A percentile compares a stretch with the other conserved stretches of the same genome.
Conservation (phyloP, 768 basidiomycete species). For the Boletus rubropictus region DNA sequence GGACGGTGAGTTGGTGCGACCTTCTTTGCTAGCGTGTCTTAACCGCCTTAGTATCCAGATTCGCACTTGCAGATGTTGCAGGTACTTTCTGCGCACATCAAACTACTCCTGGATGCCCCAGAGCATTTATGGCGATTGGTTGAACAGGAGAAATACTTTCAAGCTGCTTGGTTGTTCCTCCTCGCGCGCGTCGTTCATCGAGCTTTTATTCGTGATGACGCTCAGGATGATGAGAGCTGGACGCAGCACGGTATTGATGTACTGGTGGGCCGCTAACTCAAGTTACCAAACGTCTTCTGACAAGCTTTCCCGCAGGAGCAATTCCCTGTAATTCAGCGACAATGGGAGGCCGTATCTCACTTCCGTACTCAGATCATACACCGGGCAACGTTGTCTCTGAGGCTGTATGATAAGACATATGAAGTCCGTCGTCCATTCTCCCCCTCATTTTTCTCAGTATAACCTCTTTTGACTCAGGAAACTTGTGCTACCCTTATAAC, state of each 20-base stretch:
- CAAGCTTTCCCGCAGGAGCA: constrained; percentile 49
- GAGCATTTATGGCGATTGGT: constrained; percentile 88
- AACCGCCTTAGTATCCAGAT: constrained; percentile 37
- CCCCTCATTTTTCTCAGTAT: background rate
- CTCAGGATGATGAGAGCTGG: constrained; percentile 61
- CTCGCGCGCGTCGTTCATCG: constrained; percentile 81
- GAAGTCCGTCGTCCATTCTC: constrained; percentile 40
- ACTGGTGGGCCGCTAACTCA: constrained; percentile 36
- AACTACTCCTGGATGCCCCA: constrained; percentile 86
- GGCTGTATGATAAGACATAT: constrained; percentile 48
- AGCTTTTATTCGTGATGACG: constrained; percentile 57
- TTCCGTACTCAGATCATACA: constrained; percentile 87
- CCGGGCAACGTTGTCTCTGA: constrained; percentile 77
- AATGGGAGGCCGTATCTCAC: constrained; percentile 87
- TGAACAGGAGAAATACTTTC: constrained; percentile 70
- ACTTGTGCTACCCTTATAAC: constrained; percentile 74
- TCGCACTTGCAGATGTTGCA: constrained; percentile 64
- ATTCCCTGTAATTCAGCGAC: constrained; percentile 83
- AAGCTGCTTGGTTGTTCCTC: constrained; percentile 85
- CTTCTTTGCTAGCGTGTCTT: background rate
- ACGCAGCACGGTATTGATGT: constrained; percentile 55
- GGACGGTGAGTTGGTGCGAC: constrained; percentile 36
- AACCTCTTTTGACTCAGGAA: constrained; percentile 39
- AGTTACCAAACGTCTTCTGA: background rate
- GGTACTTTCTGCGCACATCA: constrained; percentile 79